Evolutionary conservation across 441 rosid species (phyloP), one percentile per base, ranked within the genome.

Genomic region (Eugenia klotzschiana): DNA sequence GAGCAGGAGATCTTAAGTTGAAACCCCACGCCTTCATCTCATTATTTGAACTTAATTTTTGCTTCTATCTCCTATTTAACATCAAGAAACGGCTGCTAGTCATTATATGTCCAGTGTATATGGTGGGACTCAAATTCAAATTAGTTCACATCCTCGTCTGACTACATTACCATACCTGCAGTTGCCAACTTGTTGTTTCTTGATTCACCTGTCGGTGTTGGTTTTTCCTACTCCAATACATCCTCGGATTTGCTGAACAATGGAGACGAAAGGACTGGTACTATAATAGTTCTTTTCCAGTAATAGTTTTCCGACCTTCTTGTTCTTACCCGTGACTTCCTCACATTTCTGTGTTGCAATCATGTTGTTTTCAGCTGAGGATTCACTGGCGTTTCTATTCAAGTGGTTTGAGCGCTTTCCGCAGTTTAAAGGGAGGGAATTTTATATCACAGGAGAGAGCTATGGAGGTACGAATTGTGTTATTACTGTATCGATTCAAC

Each of bases 121-220:
- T 33, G 77, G 46, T 64, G 46, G 2, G 33, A 64, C 77, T 64
- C 16, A 18, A 52, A 37, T 81, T 41, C 51, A 50, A 82, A 80
- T 53, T 25, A 29, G 22, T 8, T 1, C 33, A 27, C 77, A 50
- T 41, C 79, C 3, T 7, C 57, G 7, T 77, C 77, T 83, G 46
- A 54, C 40, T 83, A 25, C 80, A 56, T 25, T 82, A 79, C 41
- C 69, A 55, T 50, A 37, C 83, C 87, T 87, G 92, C 92, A 96
- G 98, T 80, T 90, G 98, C 98, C 84, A 96, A 95, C 89, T 81
- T 95, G 83, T 84, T 96, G 84, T 95, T 96, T 88, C 86, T 95
- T 84, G 98, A 96, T 84, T 93, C 99, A 54, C 99, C 99, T 49
- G 94, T 90, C 83, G 98, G 99, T 80, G 99, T 96, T 89, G 98